Evolutionary conservation across 345 rosid genomes (phyloP).

Genomic region (Acer campestre): DNA sequence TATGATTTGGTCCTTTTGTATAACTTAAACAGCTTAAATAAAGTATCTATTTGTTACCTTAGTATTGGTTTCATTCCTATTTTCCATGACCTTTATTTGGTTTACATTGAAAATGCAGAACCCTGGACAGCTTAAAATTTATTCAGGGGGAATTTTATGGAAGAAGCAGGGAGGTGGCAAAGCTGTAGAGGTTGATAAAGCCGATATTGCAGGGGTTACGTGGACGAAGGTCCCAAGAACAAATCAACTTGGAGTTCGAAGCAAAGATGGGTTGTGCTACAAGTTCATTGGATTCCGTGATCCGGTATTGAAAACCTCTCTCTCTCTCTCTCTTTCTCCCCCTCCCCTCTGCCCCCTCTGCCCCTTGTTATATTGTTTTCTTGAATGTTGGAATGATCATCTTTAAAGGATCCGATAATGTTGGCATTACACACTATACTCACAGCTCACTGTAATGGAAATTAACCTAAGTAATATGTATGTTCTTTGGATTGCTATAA

Average conservation of each 20-base stretch:
- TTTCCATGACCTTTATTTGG: not conserved
- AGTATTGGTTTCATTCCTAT: not conserved
- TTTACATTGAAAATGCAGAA: constrained; percentile 50
- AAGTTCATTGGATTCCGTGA: constrained; percentile 92
- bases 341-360: too few species aligned
- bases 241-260: constrained; percentile 77
- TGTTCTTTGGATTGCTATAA: not conserved
- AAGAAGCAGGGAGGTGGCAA: constrained; percentile 99
- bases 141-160: constrained; percentile 82
- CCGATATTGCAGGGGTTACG: constrained; percentile 67
- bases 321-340: not conserved
- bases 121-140: constrained; percentile 77
- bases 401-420: not conserved
- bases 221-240: constrained; percentile 94
- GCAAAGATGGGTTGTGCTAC: constrained; percentile 79
- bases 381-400: not conserved
- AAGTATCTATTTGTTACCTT: not conserved
- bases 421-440: not conserved
- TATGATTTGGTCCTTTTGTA: not conserved
- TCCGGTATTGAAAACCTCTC: constrained; percentile 47
- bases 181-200: constrained; percentile 87
- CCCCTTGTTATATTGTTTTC: not conserved
- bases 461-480: not conserved
- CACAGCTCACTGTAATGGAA: not conserved
- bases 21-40: not conserved